Evolutionary conservation across 2,329 filamentous ascomycete species (phyloP).

Genomic region (Rhinocladiella similis): DNA sequence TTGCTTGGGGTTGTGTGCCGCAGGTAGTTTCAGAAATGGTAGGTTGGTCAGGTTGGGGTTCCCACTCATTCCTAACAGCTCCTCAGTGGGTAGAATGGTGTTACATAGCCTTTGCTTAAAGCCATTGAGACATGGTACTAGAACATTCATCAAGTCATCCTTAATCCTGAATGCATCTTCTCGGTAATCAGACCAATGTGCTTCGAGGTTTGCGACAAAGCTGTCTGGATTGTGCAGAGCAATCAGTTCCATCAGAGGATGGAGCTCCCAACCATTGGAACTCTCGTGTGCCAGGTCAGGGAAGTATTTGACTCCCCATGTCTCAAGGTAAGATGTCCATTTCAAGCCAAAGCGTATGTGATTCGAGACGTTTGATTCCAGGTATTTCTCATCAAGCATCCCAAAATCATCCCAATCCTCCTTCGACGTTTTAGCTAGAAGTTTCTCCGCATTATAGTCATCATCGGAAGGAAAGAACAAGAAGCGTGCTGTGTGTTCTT

Average conservation of each 20-base stretch:
- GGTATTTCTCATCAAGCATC: constrained; percentile 6
- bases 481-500: background rate
- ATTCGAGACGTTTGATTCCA: constrained; percentile 11
- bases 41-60: background rate
- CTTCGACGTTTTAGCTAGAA: constrained; percentile 10
- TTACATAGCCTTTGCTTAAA: background rate
- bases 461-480: constrained; percentile 16
- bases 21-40: constrained; percentile 16
- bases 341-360: constrained; percentile 2
- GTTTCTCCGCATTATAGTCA: constrained; percentile 10
- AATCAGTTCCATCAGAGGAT: constrained; percentile 10
- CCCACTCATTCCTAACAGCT: constrained; percentile 4
- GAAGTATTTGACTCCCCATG: constrained; percentile 9
- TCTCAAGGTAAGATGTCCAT: constrained; percentile 9
- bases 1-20: constrained; percentile 1
- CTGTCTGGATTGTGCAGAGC: constrained; percentile 9
- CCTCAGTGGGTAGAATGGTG: constrained; percentile 14
- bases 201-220: constrained; percentile 17
- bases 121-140: constrained; percentile 8
- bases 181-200: constrained; percentile 12
- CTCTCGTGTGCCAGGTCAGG: background rate
- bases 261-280: background rate
- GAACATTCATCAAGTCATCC: constrained; percentile 6
- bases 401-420: constrained; percentile 7
- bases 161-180: background rate